Evolutionary conservation across 768 basidiomycete genomes (phyloP).

Genomic region (Hortiboletus flavorubellus): DNA sequence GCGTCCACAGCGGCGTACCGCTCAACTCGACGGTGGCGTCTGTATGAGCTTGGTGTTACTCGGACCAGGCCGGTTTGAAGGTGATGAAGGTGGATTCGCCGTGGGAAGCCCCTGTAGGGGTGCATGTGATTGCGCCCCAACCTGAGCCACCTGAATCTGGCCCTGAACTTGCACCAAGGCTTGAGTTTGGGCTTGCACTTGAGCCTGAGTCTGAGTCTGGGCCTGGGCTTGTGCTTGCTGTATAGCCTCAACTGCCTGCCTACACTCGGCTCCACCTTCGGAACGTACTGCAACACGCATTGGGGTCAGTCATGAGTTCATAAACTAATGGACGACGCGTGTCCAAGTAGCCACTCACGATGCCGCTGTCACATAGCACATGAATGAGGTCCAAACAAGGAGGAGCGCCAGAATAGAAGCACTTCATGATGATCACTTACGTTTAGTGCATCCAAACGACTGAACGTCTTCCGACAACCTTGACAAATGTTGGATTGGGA

Average conservation of each 20-base stretch:
- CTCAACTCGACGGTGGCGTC: conserved; percentile 21
- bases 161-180: conserved; percentile 19
- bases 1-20: neutral
- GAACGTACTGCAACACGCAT: conserved; percentile 60
- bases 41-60: conserved; percentile 16
- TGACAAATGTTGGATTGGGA: conserved; percentile 83
- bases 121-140: conserved; percentile 19
- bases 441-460: conserved; percentile 89
- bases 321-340: conserved; percentile 21
- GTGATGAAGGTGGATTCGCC: conserved; percentile 18
- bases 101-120: conserved; percentile 21
- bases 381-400: conserved; percentile 24
- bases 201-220: conserved; percentile 25
- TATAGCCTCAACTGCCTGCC: conserved; percentile 40
- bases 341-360: conserved; percentile 47
- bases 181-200: conserved; percentile 18
- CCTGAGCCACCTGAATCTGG: conserved; percentile 22
- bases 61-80: conserved; percentile 24
- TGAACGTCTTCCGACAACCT: conserved; percentile 94
- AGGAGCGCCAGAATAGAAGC: conserved; percentile 23
- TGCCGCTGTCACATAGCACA: conserved; percentile 55
- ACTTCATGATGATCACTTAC: conserved; percentile 52
- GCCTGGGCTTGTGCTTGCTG: conserved; percentile 32
- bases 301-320: conserved; percentile 26
- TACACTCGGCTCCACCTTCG: conserved; percentile 79